Conservation (phyloP, 1,139 yeast genomes). For the Kodamaea anthophila region DNA sequence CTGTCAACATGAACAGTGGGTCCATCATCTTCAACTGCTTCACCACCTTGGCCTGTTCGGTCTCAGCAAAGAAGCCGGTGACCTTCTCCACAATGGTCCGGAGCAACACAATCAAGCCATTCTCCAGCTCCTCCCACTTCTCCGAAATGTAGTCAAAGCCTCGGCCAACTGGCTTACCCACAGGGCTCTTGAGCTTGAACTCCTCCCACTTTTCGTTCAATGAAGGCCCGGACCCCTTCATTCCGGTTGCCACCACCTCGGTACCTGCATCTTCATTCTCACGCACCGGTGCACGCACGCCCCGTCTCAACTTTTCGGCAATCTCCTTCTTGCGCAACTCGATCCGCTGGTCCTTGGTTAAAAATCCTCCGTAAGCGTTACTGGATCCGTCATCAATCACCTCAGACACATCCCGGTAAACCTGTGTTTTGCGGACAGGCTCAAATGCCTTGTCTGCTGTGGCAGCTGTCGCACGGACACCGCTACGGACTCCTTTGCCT, state of each 20-base stretch:
- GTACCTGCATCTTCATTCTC: conserved; percentile 86
- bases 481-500: conserved; percentile 79
- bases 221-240: conserved; percentile 68
- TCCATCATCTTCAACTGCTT: conserved; percentile 85
- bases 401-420: conserved; percentile 82
- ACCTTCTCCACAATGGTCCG: conserved; percentile 78
- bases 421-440: conserved; percentile 87
- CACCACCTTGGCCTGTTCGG: conserved; percentile 89
- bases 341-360: conserved; percentile 77
- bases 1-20: conserved; percentile 77
- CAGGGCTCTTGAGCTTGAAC: conserved; percentile 59
- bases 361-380: conserved; percentile 88
- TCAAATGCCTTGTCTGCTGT: conserved; percentile 82
- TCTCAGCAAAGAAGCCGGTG: conserved; percentile 89
- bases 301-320: conserved; percentile 28
- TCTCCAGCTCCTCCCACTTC: conserved; percentile 91
- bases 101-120: conserved; percentile 76
- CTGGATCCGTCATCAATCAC: conserved; percentile 90
- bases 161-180: conserved; percentile 54
- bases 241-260: conserved; percentile 75
- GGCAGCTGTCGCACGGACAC: conserved; percentile 75
- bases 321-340: conserved; percentile 66
- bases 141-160: conserved; percentile 55
- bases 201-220: conserved; percentile 62
- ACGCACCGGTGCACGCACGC: conserved; percentile 56